These are phyloP conservation scores for Durusdinium trenchii DNA, from an alignment of 73 alveolate species.

Conservation along the genomic window DNA sequence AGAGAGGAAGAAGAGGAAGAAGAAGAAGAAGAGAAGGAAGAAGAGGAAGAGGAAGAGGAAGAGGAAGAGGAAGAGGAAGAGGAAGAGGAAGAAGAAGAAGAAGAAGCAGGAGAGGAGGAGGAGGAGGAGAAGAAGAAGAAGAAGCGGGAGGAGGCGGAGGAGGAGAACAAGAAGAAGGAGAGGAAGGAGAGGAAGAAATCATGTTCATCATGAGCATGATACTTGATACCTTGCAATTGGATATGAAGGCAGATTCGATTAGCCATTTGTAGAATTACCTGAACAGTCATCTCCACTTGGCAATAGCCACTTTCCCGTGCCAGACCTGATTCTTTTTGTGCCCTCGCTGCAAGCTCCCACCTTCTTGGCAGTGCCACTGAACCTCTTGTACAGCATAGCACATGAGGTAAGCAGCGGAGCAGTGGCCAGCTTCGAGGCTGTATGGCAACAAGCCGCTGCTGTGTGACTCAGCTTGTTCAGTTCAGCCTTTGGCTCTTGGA, in stretches of 20 bases:
- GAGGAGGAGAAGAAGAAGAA: too few species aligned
- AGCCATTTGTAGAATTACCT: too few species aligned
- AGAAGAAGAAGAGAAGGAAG: neutral
- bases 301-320: too few species aligned
- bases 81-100: neutral
- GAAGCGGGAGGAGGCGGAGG: too few species aligned
- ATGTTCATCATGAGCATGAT: too few species aligned
- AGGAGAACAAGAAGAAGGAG: too few species aligned
- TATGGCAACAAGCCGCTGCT: constrained; percentile 38
- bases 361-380: neutral
- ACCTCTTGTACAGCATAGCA: neutral
- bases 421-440: neutral
- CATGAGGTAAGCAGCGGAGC: neutral
- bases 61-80: neutral
- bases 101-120: too few species aligned
- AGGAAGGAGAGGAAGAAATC: neutral
- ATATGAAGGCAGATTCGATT: too few species aligned
- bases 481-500: neutral
- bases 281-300: too few species aligned
- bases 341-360: too few species aligned
- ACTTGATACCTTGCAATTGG: too few species aligned
- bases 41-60: neutral
- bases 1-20: neutral
- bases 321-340: too few species aligned
- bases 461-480: neutral